phyloP scores from a whole-genome alignment of 2,329 filamentous ascomycete genomes.

The Chaetomiaceae sp. region DNA sequence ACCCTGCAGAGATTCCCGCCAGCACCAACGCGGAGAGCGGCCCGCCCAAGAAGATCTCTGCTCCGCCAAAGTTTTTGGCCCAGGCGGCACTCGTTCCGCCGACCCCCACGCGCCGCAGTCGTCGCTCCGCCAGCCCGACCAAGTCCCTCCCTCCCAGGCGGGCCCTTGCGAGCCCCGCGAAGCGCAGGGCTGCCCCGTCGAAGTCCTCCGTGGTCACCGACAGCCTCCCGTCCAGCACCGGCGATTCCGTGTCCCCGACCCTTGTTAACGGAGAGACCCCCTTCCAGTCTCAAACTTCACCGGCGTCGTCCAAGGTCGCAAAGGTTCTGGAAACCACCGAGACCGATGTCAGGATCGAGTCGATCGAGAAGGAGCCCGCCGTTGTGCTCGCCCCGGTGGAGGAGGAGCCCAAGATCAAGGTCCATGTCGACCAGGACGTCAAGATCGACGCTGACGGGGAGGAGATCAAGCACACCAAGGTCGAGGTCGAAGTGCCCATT shows the following conservation, averaged over 20 bases:
- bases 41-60: slow-evolving; percentile 68
- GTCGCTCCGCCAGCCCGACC: slow-evolving; percentile 54
- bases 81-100: slow-evolving; percentile 45
- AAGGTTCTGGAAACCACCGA: slow-evolving; percentile 32
- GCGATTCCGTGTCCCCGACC: slow-evolving; percentile 25
- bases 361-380: slow-evolving; percentile 46
- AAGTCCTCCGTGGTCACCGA: slow-evolving; percentile 39
- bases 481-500: slow-evolving; percentile 70
- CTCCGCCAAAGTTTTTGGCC: slow-evolving; percentile 69
- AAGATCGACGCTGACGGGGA: slow-evolving; percentile 50
- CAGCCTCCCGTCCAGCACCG: slow-evolving; percentile 22
- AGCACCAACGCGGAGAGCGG: slow-evolving; percentile 49
- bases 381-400: slow-evolving; percentile 48
- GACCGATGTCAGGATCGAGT: slow-evolving; percentile 38
- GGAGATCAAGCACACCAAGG: slow-evolving; percentile 66
- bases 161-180: slow-evolving; percentile 48
- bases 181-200: slow-evolving; percentile 41
- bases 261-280: slow-evolving; percentile 29
- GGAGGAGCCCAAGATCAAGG: slow-evolving; percentile 58
- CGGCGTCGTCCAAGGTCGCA: slow-evolving; percentile 19
- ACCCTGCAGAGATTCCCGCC: slow-evolving; percentile 70
- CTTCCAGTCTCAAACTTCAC: slow-evolving; percentile 19
- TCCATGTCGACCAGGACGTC: slow-evolving; percentile 64
- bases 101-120: slow-evolving; percentile 45
- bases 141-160: slow-evolving; percentile 41